Conservation (phyloP, 441 rosid species). For the Gossypium laxum region DNA sequence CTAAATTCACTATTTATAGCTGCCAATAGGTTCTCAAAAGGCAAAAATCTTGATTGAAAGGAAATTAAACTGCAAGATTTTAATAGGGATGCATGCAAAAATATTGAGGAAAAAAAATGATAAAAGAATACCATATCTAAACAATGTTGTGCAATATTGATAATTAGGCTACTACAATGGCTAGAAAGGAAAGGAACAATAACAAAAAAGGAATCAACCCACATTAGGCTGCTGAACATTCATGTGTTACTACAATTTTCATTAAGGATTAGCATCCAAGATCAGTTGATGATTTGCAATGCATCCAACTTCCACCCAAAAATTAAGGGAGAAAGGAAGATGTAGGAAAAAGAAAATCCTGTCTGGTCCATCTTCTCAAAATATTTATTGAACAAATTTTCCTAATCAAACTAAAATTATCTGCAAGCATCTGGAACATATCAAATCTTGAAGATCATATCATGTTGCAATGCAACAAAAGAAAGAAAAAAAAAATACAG, state of each 20-base stretch:
- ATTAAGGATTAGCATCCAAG: background rate
- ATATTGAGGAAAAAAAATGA: background rate
- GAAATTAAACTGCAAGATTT: background rate
- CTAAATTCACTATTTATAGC: background rate
- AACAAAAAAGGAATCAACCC: background rate
- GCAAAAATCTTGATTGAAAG: background rate
- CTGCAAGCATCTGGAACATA: background rate
- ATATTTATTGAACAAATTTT: background rate
- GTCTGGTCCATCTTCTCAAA: background rate
- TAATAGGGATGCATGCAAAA: background rate
- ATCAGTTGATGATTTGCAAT: background rate
- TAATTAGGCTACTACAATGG: background rate
- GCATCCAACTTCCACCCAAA: background rate
- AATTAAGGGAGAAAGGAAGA: background rate
- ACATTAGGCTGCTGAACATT: background rate
- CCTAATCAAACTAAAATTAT: background rate
- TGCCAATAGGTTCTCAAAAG: background rate
- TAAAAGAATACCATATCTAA: background rate
- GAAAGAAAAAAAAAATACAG: background rate
- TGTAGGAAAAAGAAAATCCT: background rate
- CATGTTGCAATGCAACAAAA: conserved; percentile 3
- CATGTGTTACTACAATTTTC: background rate
- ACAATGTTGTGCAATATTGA: background rate
- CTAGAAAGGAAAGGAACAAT: background rate
- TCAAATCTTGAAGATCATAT: conserved; percentile 9